phyloP scores from a whole-genome alignment of 306 rosid genomes.

The Rosa multiflora region DNA sequence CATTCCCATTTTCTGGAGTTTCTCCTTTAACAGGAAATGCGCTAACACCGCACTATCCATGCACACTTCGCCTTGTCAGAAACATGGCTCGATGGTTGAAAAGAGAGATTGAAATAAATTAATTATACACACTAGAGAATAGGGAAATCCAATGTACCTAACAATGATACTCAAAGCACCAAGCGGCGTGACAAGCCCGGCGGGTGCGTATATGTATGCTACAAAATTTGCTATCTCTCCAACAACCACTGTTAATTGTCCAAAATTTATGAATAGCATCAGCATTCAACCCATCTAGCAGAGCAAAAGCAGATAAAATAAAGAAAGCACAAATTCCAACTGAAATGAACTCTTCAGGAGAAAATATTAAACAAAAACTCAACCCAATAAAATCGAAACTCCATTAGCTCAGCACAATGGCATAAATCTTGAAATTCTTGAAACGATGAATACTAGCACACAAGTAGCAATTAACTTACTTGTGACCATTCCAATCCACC shows the following conservation, averaged over 20 bases:
- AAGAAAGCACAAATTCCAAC: not conserved
- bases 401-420: not conserved
- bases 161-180: slow-evolving; percentile 95
- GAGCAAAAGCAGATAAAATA: not conserved
- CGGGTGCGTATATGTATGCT: slow-evolving; percentile 82
- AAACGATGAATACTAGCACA: not conserved
- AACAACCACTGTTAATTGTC: slow-evolving; percentile 62
- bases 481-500: slow-evolving; percentile 95
- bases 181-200: slow-evolving; percentile 84
- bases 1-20: slow-evolving; percentile 81
- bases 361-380: not conserved
- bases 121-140: not conserved
- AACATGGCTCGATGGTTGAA: not conserved
- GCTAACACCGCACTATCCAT: slow-evolving; percentile 75
- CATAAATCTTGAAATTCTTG: not conserved
- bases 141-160: slow-evolving; percentile 41
- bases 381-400: not conserved
- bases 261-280: slow-evolving; percentile 3
- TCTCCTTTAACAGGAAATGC: slow-evolving; percentile 77
- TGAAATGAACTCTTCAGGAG: not conserved
- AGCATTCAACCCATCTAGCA: slow-evolving; percentile 15
- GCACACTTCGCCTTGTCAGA: slow-evolving; percentile 6
- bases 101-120: not conserved
- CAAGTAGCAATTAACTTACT: slow-evolving; percentile 41
- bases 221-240: slow-evolving; percentile 89